Evolutionary conservation across 345 rosid species (phyloP).

Genomic region (Ceriops decandra): DNA sequence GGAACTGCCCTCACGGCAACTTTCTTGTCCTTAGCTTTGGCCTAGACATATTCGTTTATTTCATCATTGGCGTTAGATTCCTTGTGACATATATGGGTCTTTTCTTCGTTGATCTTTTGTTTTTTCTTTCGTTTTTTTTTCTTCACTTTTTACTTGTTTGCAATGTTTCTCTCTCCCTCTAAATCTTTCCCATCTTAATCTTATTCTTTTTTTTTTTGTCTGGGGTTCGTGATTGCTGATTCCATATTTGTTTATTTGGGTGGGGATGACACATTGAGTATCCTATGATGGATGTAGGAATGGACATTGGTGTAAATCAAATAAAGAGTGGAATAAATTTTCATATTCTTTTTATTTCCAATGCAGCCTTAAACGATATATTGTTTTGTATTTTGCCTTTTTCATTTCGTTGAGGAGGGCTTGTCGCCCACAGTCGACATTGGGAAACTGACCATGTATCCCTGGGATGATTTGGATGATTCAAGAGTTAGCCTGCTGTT

Average conservation of each 20-base stretch:
- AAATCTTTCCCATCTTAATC: constrained; percentile 20
- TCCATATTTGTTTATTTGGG: constrained; percentile 12
- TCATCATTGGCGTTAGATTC: constrained; percentile 16
- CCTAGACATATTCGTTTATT: constrained; percentile 23
- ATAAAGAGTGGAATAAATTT: constrained; percentile 30
- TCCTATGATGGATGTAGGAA: constrained; percentile 27
- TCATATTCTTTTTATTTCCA: constrained; percentile 29
- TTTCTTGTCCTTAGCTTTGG: constrained; percentile 52
- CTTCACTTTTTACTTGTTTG: not conserved
- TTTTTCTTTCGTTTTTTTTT: not conserved
- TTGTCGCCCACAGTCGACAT: no score
- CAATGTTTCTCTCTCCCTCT: constrained; percentile 2
- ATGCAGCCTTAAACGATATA: no score
- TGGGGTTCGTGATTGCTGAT: not conserved
- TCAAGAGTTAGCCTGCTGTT: no score
- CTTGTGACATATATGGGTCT: not conserved
- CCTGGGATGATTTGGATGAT: no score
- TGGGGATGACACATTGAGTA: constrained; percentile 23
- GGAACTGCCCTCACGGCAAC: constrained; percentile 50
- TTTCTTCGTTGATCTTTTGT: constrained; percentile 17
- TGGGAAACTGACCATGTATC: no score
- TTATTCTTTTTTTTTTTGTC: not conserved
- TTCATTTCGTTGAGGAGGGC: no score
- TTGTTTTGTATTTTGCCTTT: no score
- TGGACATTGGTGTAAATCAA: constrained; percentile 36